Evolutionary conservation across 2,329 filamentous ascomycete genomes (phyloP), one percentile per base, ranked within the genome.

Genomic region (Aspergillus flavus): DNA sequence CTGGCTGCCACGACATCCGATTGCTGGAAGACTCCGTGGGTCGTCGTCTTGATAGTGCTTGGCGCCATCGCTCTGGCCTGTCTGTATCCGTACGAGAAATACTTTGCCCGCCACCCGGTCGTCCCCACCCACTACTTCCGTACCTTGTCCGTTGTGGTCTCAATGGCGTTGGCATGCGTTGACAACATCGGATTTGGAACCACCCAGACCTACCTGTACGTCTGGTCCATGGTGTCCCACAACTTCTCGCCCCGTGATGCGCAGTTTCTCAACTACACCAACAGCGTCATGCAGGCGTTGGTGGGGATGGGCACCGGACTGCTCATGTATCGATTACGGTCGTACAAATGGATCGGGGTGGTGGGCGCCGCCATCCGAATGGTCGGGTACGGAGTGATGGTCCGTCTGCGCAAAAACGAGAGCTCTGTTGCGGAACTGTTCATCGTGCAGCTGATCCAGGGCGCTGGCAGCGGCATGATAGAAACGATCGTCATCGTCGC

Each of bases 341-440:
- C 76, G 2, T 85, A 83, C 73, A 85, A 85, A 64, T 82, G 79
- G 78, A 71, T 85, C 2, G 71, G 77, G 14, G 71, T 84, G 26
- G 64, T 71, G 4, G 82, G 80, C 5, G 74, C 77, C 1, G 60
- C 75, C 2, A 66, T 85, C 36, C 80, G 82, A 12, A 68, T 83
- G 11, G 66, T 84, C 36, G 83, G 83, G 6, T 84, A 85, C 62
- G 82, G 81, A 4, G 68, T 84, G 34, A 85, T 85, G 83, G 75
- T 84, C 34, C 77, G 83, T 2, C 76, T 85, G 10, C 78, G 82
- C 4, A 81, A 75, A 0, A 74, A 77, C 54, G 67, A 75, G 43
- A 84, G 81, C 68, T 78, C 78, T 4, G 65, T 73, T 0, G 80
- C 75, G 9, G 83, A 85, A 69, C 74, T 85, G 1, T 82, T 84